These are phyloP conservation scores for Helotiales sp. DNA, from an alignment of 2,329 filamentous ascomycete genomes.

Conservation along the genomic window DNA sequence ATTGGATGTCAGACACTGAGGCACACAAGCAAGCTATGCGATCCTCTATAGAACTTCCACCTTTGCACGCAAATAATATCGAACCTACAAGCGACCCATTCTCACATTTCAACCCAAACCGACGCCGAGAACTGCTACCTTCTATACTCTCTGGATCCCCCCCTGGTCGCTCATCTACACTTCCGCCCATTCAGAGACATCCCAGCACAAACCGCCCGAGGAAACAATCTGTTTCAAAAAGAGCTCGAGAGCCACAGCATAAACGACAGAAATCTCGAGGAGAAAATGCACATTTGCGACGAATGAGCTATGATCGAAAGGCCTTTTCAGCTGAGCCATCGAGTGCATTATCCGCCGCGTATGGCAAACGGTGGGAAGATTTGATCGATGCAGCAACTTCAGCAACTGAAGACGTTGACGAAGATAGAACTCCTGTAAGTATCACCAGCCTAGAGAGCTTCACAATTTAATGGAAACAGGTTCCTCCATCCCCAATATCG, in stretches of 20 bases:
- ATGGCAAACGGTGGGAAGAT: constrained; percentile 94
- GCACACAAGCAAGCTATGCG: constrained; percentile 62
- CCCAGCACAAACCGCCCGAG: constrained; percentile 71
- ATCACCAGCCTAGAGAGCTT: constrained; percentile 27
- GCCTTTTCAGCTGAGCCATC: constrained; percentile 84
- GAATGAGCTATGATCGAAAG: constrained; percentile 71
- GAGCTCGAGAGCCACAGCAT: constrained; percentile 73
- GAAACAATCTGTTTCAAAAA: constrained; percentile 84
- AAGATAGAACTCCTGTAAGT: constrained; percentile 85
- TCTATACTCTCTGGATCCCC: constrained; percentile 82
- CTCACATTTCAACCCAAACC: constrained; percentile 58
- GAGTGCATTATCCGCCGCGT: constrained; percentile 48
- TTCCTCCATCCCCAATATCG: constrained; percentile 65
- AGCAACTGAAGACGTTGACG: constrained; percentile 86
- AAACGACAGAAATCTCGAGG: constrained; percentile 74
- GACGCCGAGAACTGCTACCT: constrained; percentile 74
- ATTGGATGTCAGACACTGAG: constrained; percentile 72
- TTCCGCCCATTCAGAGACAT: constrained; percentile 78
- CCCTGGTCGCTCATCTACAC: constrained; percentile 81
- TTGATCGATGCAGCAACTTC: constrained; percentile 93
- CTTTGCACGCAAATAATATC: constrained; percentile 59
- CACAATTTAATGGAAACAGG: constrained; percentile 40
- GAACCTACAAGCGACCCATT: constrained; percentile 66
- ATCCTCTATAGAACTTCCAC: constrained; percentile 68
- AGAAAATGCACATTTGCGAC: constrained; percentile 67